phyloP scores from a whole-genome alignment of 306 rosid species.

The Crataegus laevigata region DNA sequence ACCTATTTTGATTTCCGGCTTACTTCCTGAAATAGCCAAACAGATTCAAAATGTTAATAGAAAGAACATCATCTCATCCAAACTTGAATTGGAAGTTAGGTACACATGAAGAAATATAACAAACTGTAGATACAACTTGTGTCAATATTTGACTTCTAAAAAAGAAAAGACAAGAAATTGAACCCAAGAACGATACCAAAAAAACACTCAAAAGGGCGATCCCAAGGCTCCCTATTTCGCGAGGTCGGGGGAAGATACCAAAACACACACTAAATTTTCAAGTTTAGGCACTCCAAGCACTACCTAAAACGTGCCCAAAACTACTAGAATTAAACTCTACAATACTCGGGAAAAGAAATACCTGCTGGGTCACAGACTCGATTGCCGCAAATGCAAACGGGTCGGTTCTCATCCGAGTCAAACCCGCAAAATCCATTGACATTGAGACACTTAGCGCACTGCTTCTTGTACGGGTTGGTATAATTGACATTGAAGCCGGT shows the following conservation, averaged over 20 bases:
- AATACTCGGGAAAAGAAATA: background rate
- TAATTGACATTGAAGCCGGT: slow-evolving; percentile 46
- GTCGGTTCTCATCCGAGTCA: slow-evolving; percentile 22
- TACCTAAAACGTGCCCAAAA: background rate
- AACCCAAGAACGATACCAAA: background rate
- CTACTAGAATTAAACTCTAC: background rate
- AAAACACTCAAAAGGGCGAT: background rate
- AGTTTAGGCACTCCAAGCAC: background rate
- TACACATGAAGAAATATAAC: background rate
- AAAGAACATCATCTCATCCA: background rate
- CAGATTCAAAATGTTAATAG: background rate
- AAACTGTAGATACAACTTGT: background rate
- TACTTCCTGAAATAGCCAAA: slow-evolving; percentile 18
- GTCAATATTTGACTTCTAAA: background rate
- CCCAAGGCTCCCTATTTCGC: too few relatives aligned
- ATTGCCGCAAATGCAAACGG: slow-evolving; percentile 51
- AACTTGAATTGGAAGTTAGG: background rate
- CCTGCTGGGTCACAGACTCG: slow-evolving; percentile 40
- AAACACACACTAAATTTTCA: background rate
- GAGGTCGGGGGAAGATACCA: background rate
- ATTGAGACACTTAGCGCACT: slow-evolving; percentile 29
- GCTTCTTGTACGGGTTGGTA: slow-evolving; percentile 9
- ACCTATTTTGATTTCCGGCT: background rate
- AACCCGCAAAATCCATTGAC: slow-evolving; percentile 39
- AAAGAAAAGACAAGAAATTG: background rate